phyloP scores from a whole-genome alignment of 305 asterid species.

The Fraxinus dipetala region DNA sequence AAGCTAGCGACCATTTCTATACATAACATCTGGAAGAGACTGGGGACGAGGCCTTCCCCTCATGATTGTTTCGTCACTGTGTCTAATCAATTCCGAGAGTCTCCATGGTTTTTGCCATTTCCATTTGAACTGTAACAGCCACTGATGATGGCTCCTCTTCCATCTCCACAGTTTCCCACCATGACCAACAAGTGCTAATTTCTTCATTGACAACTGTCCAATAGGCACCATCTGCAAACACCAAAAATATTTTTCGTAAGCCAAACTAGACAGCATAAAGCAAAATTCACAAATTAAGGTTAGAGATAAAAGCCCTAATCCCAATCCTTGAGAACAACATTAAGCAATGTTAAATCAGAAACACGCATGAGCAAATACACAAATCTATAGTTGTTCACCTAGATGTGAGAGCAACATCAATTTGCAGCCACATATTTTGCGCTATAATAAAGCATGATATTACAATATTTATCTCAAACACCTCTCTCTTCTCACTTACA shows the following conservation, averaged over 20 bases:
- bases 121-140: slow-evolving; percentile 99
- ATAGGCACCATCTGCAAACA: slow-evolving; percentile 82
- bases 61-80: slow-evolving; percentile 91
- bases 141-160: slow-evolving; percentile 99
- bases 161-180: slow-evolving; percentile 99
- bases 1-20: slow-evolving; percentile 69
- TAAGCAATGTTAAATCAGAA: not conserved
- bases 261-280: not conserved
- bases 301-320: not conserved
- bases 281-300: not conserved
- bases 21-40: slow-evolving; percentile 59
- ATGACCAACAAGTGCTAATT: slow-evolving; percentile 74
- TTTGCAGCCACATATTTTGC: not conserved
- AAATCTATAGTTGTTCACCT: not conserved
- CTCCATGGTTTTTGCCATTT: slow-evolving; percentile 99
- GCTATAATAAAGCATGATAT: not conserved
- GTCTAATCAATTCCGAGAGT: slow-evolving; percentile 90
- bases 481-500: not conserved
- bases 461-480: not conserved
- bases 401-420: not conserved
- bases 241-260: slow-evolving; percentile 7
- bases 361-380: not conserved
- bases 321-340: not conserved
- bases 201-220: slow-evolving; percentile 88
- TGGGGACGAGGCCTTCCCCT: slow-evolving; percentile 84